These are phyloP conservation scores for Candida tunisiensis DNA, from an alignment of 1,139 yeast genomes.

Conservation along the genomic window DNA sequence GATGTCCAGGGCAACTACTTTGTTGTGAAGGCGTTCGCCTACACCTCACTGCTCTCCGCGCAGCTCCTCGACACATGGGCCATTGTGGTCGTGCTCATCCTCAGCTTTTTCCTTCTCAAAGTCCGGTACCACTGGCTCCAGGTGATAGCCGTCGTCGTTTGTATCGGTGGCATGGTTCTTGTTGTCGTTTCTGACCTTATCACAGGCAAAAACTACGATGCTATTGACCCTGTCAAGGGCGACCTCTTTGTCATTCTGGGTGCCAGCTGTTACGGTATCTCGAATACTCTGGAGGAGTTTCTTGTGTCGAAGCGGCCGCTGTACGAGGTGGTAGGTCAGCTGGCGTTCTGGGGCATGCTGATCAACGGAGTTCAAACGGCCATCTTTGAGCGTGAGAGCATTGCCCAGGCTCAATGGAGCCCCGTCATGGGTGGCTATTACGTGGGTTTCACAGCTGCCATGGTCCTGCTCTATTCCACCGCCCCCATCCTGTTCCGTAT, in stretches of 20 bases:
- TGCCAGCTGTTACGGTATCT: slow-evolving; percentile 27
- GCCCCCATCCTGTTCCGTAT: slow-evolving; percentile 27
- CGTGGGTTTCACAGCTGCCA: slow-evolving; percentile 23
- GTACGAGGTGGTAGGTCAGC: slow-evolving; percentile 25
- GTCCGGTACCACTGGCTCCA: slow-evolving; percentile 30
- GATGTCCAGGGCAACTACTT: slow-evolving; percentile 30
- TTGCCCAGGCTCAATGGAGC: slow-evolving; percentile 22
- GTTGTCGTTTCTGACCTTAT: slow-evolving; percentile 23
- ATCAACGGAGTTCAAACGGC: slow-evolving; percentile 27
- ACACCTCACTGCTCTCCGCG: slow-evolving; percentile 26
- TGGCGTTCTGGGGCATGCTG: slow-evolving; percentile 24
- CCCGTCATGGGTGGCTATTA: slow-evolving; percentile 24
- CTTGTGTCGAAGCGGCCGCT: slow-evolving; percentile 27
- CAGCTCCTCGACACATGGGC: slow-evolving; percentile 27
- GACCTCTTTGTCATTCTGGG: slow-evolving; percentile 27
- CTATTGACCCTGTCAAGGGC: slow-evolving; percentile 23
- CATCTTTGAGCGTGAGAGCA: slow-evolving; percentile 22
- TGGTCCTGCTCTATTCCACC: slow-evolving; percentile 22
- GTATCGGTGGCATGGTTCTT: slow-evolving; percentile 27
- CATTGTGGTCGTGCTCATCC: slow-evolving; percentile 25
- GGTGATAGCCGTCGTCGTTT: slow-evolving; percentile 22
- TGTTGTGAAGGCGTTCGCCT: slow-evolving; percentile 26
- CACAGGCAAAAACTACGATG: slow-evolving; percentile 23
- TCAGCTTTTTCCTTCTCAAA: slow-evolving; percentile 23
- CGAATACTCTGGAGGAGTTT: slow-evolving; percentile 26